Conservation (phyloP, 1,284 basidiomycete genomes). For the Ganoderma leucocontextum region DNA sequence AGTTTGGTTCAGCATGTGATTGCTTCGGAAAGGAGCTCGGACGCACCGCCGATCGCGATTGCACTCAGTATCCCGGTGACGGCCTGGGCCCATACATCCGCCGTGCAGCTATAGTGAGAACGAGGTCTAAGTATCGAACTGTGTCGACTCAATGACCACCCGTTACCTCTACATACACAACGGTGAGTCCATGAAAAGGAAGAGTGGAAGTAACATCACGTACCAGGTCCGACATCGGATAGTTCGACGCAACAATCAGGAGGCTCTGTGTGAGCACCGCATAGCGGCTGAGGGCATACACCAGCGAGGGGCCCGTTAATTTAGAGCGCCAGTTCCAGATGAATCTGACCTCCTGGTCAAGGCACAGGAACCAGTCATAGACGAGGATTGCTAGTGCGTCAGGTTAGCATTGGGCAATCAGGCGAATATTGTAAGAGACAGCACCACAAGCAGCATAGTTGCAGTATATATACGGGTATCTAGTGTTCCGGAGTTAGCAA, state of each 20-base stretch:
- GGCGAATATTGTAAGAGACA: too few species aligned
- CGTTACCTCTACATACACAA: not conserved
- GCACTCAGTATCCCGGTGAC: not conserved
- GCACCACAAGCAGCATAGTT: too few species aligned
- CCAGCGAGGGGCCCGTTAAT: not conserved
- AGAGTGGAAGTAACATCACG: not conserved
- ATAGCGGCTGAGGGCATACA: conserved; percentile 1
- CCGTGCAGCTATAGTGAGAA: not conserved
- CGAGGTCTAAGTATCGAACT: not conserved
- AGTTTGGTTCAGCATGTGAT: not conserved
- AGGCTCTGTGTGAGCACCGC: not conserved
- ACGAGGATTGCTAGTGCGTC: too few species aligned
- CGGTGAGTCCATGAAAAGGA: not conserved
- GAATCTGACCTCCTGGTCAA: too few species aligned
- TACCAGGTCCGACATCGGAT: not conserved
- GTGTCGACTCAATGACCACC: not conserved
- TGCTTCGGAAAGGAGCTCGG: not conserved
- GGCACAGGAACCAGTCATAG: too few species aligned
- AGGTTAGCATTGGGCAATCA: too few species aligned
- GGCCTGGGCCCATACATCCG: not conserved
- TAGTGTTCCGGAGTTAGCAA: too few species aligned
- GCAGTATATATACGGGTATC: too few species aligned
- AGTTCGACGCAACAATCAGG: not conserved
- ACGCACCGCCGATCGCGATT: not conserved
- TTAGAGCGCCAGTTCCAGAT: not conserved